Percentiles rank a stretch among this genome's conserved stretches.
Evolutionary conservation across 805 yeast genomes (phyloP).

Genomic region (Candida ficus): DNA sequence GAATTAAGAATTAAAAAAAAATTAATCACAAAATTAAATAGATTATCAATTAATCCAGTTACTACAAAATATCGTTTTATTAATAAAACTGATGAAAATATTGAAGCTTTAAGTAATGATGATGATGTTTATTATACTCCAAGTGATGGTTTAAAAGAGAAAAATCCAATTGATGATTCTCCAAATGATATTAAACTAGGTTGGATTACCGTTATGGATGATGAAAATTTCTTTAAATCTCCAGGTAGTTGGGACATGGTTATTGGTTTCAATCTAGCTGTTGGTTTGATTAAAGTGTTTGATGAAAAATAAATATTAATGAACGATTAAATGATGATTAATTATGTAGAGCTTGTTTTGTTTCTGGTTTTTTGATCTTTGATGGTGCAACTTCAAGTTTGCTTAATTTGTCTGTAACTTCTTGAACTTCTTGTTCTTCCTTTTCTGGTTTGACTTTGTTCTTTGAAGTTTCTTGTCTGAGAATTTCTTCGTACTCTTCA

Average conservation of each 20-base stretch:
- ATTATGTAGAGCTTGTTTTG: constrained; percentile 4
- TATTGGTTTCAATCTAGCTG: constrained; percentile 48
- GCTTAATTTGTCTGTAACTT: constrained; percentile 21
- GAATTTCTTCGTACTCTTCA: constrained; percentile 33
- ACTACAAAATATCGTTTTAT: constrained; percentile 1
- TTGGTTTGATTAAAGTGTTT: constrained; percentile 35
- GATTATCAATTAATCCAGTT: background rate
- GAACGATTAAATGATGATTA: background rate
- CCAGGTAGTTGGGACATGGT: constrained; percentile 50
- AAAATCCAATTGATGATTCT: constrained; percentile 51
- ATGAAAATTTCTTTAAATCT: constrained; percentile 24
- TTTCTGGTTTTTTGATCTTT: background rate
- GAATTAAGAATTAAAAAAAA: constrained; percentile 34
- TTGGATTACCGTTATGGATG: constrained; percentile 60
- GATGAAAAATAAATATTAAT: background rate
- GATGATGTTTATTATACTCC: constrained; percentile 26
- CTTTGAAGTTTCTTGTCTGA: constrained; percentile 7
- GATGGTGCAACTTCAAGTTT: constrained; percentile 22
- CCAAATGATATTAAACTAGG: constrained; percentile 59
- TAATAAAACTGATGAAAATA: background rate
- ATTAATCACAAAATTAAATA: constrained; percentile 27
- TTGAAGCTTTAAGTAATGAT: background rate
- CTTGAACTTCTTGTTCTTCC: constrained; percentile 11
- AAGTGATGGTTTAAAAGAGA: constrained; percentile 50
- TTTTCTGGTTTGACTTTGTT: background rate